Percentiles rank a stretch among this genome's conserved stretches.
These are phyloP conservation scores for Hippophae rhamnoides DNA, from an alignment of 306 rosid genomes.

Conservation along the genomic window DNA sequence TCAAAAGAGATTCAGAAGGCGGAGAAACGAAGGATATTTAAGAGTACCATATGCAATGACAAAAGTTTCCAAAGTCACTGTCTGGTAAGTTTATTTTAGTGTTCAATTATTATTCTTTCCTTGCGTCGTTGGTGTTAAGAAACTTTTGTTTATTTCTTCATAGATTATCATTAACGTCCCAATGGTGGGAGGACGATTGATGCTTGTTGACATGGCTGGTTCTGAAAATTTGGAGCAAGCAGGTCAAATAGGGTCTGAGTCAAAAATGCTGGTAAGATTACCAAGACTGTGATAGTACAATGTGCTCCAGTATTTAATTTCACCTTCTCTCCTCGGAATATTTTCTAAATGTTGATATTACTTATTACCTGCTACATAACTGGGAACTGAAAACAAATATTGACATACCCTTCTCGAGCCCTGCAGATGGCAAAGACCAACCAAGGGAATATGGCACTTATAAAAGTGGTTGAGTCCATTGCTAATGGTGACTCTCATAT, in stretches of 20 bases:
- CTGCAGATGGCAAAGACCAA: constrained; percentile 90
- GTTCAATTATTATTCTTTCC: neutral
- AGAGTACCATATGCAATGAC: constrained; percentile 92
- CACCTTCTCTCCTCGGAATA: too few relatives aligned
- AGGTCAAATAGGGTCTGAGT: constrained; percentile 91
- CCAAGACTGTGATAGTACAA: too few relatives aligned
- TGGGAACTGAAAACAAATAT: constrained; percentile 1
- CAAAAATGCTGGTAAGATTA: constrained; percentile 84
- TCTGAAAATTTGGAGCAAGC: constrained; percentile 98
- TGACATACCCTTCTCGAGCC: constrained; percentile 3
- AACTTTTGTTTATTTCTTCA: neutral
- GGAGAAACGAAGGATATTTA: constrained; percentile 89
- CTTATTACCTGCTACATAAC: neutral
- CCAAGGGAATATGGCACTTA: constrained; percentile 88
- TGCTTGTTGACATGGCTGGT: constrained; percentile 99
- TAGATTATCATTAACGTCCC: constrained; percentile 94
- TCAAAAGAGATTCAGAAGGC: constrained; percentile 98
- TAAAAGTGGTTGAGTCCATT: constrained; percentile 97
- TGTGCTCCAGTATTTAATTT: too few relatives aligned
- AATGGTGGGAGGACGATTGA: constrained; percentile 84
- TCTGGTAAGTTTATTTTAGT: constrained; percentile 44
- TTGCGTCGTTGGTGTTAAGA: too few relatives aligned
- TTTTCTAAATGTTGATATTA: neutral
- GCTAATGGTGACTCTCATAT: constrained; percentile 98
- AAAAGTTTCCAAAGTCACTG: constrained; percentile 98